These are phyloP conservation scores for Haplographium delicatum DNA, from an alignment of 495 filamentous ascomycete genomes.

Conservation along the genomic window DNA sequence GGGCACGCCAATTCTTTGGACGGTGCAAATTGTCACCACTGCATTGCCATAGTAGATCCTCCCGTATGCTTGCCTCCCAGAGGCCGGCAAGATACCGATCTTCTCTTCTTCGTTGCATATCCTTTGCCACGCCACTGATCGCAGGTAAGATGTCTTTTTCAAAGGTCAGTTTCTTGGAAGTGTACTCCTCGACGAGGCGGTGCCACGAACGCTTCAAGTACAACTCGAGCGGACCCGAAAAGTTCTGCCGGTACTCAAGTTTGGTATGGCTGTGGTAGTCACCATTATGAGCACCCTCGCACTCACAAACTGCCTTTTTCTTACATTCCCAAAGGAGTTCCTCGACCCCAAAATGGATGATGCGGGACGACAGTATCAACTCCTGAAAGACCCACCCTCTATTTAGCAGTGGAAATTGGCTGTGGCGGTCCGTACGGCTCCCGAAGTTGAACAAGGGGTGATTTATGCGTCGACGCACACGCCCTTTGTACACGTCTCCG, in stretches of 20 bases:
- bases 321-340: not conserved
- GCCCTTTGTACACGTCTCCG: not conserved
- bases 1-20: too few relatives aligned
- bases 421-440: not conserved
- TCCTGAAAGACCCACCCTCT: not conserved
- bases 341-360: not conserved
- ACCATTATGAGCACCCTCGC: too few relatives aligned
- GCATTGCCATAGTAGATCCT: too few relatives aligned
- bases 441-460: not conserved
- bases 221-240: not conserved
- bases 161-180: not conserved
- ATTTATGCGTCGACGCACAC: not conserved
- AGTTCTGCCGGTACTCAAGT: not conserved
- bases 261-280: not conserved
- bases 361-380: not conserved
- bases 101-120: too few relatives aligned
- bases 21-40: too few relatives aligned
- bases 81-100: too few relatives aligned
- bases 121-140: not conserved
- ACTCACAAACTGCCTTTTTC: too few relatives aligned
- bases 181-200: not conserved
- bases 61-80: too few relatives aligned
- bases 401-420: not conserved
- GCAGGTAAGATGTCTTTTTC: not conserved
- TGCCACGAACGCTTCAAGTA: not conserved